Evolutionary conservation across 1,284 basidiomycete species (phyloP).

Genomic region (Volvariella surrecta): DNA sequence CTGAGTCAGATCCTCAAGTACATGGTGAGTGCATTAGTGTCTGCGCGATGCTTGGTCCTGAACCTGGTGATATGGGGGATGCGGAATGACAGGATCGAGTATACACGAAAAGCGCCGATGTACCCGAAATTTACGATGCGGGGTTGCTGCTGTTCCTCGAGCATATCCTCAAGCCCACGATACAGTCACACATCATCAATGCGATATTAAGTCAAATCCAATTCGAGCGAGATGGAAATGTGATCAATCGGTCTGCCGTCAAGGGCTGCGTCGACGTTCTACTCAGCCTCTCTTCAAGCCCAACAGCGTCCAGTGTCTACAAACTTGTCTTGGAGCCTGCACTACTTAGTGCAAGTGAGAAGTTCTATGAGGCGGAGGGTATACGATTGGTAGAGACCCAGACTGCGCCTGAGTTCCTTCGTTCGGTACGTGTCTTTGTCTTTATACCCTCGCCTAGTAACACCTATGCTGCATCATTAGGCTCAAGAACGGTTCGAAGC

Average conservation of each 20-base stretch:
- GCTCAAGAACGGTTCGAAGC: constrained; percentile 78
- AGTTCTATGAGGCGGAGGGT: constrained; percentile 80
- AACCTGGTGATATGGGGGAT: constrained; percentile 7
- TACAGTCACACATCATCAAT: constrained; percentile 75
- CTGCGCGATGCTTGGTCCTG: constrained; percentile 2
- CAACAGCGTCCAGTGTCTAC: constrained; percentile 65
- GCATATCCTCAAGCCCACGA: constrained; percentile 78
- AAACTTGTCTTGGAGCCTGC: constrained; percentile 80
- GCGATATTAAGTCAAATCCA: constrained; percentile 85
- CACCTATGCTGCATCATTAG: constrained; percentile 31
- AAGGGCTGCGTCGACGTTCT: constrained; percentile 89
- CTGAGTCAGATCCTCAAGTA: constrained; percentile 91
- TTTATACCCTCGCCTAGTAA: constrained; percentile 1
- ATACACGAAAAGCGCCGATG: constrained; percentile 62
- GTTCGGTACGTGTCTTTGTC: constrained; percentile 38
- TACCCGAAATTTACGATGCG: constrained; percentile 78
- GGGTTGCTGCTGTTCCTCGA: constrained; percentile 83
- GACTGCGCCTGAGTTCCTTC: constrained; percentile 80
- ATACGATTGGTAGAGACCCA: constrained; percentile 62
- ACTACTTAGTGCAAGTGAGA: constrained; percentile 70
- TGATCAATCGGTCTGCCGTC: constrained; percentile 87
- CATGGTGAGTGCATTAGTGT: constrained; percentile 77
- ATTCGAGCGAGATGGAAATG: constrained; percentile 87
- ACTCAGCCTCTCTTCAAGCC: constrained; percentile 50
- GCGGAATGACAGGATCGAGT: constrained; percentile 68